Percentiles rank a stretch among this genome's conserved stretches.
phyloP scores from a whole-genome alignment of 176 grass and related monocot species.

The Saccharum officinarum region DNA sequence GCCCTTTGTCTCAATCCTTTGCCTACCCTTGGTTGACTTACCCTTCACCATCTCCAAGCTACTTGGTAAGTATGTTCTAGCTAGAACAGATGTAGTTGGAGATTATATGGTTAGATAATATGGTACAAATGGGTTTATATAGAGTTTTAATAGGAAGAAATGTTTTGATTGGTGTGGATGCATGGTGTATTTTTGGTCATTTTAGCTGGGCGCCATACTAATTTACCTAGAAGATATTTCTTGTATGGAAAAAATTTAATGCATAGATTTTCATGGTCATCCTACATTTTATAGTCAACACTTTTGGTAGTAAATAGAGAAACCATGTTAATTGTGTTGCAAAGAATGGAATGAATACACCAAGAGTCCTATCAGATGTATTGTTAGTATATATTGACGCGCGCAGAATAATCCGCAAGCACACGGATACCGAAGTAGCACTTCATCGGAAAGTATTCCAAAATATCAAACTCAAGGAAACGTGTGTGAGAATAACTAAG shows the following conservation, averaged over 20 bases:
- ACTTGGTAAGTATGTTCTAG: not conserved
- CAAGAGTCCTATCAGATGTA: no score
- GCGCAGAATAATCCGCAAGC: no score
- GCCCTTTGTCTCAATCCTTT: slow-evolving; percentile 26
- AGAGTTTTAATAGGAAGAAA: not conserved
- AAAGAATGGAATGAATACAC: not conserved
- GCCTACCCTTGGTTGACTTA: slow-evolving; percentile 36
- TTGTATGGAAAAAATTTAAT: not conserved
- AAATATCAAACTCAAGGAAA: no score
- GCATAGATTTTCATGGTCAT: not conserved
- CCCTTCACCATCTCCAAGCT: not conserved
- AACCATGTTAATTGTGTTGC: not conserved
- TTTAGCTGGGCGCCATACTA: not conserved
- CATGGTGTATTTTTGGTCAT: not conserved
- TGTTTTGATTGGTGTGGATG: not conserved
- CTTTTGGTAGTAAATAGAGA: not conserved
- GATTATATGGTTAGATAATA: not conserved
- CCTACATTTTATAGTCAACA: not conserved
- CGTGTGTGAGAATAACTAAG: no score
- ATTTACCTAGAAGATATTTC: not conserved
- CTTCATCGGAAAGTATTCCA: no score
- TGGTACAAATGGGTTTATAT: not conserved
- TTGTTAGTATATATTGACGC: no score
- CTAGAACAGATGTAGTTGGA: not conserved
- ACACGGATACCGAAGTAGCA: no score